These are phyloP conservation scores for Aquilaria yunnanensis DNA, from an alignment of 345 rosid species.

Conservation along the genomic window DNA sequence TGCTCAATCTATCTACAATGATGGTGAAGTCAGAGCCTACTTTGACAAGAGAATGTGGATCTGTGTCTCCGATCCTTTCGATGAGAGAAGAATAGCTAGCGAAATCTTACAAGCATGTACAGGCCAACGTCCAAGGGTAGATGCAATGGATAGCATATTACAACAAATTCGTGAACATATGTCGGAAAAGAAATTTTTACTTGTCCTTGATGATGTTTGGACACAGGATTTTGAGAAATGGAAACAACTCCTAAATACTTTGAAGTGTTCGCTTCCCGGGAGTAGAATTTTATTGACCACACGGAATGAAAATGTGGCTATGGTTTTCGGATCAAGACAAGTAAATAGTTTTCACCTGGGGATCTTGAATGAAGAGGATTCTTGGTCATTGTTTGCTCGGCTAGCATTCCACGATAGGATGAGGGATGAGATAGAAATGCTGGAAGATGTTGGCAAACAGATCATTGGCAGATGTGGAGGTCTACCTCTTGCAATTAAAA, in stretches of 20 bases:
- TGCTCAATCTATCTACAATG: slow-evolving; percentile 11
- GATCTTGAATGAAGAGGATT: slow-evolving; percentile 9
- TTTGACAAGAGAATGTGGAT: slow-evolving; percentile 15
- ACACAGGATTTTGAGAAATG: slow-evolving; percentile 6
- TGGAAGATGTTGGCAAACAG: neutral
- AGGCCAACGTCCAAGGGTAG: too few relatives aligned
- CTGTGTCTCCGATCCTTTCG: slow-evolving; percentile 15
- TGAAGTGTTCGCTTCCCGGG: neutral
- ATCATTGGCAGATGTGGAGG: slow-evolving; percentile 6
- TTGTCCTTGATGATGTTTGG: slow-evolving; percentile 24
- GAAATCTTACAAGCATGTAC: too few relatives aligned
- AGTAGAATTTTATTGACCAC: slow-evolving; percentile 21
- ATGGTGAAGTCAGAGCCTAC: neutral
- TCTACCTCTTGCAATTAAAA: slow-evolving; percentile 5
- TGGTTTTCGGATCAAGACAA: neutral
- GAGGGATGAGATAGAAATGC: neutral
- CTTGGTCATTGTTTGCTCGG: slow-evolving; percentile 9
- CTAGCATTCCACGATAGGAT: slow-evolving; percentile 9
- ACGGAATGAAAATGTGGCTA: slow-evolving; percentile 4
- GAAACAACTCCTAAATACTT: slow-evolving; percentile 6
- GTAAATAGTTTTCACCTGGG: neutral
- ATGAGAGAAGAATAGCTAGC: slow-evolving; percentile 9
- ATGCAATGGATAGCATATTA: slow-evolving; percentile 3
- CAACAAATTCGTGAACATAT: neutral
- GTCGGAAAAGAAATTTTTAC: slow-evolving; percentile 6